phyloP scores from a whole-genome alignment of 257 asterid species.

The Ehretia macrophylla region DNA sequence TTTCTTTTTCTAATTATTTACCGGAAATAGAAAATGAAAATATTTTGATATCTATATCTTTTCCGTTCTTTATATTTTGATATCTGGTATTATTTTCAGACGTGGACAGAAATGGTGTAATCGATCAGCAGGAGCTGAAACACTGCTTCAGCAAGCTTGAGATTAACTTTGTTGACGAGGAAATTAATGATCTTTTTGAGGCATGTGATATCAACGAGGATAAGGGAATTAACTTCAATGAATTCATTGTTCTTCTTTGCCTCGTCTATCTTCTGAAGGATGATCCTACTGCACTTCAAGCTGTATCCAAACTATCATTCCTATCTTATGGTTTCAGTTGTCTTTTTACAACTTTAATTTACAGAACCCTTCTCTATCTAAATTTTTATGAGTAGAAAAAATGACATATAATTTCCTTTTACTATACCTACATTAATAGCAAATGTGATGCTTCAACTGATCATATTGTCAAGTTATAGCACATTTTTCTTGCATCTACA shows the following conservation, averaged over 20 bases:
- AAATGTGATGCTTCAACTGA: too few relatives aligned
- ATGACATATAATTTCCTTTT: too few relatives aligned
- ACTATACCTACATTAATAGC: too few relatives aligned
- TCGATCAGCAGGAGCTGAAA: conserved; percentile 78
- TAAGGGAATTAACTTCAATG: conserved; percentile 68
- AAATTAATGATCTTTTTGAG: conserved; percentile 62
- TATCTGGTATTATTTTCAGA: conserved; percentile 32
- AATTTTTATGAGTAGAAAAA: too few relatives aligned
- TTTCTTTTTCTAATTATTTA: not conserved
- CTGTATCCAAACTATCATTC: conserved; percentile 37
- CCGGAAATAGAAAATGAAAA: not conserved
- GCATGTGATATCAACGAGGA: conserved; percentile 85
- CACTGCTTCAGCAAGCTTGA: conserved; percentile 63
- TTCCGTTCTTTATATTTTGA: not conserved
- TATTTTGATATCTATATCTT: not conserved
- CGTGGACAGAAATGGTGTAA: conserved; percentile 70
- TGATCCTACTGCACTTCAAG: conserved; percentile 39
- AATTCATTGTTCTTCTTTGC: conserved; percentile 88
- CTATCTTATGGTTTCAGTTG: not conserved
- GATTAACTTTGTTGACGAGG: conserved; percentile 66
- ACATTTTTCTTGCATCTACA: too few relatives aligned
- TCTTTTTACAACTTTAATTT: too few relatives aligned
- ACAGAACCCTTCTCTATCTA: too few relatives aligned
- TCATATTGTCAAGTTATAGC: too few relatives aligned
- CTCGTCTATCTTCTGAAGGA: conserved; percentile 85